Conservation (phyloP, 2,329 filamentous ascomycete species). For the Pseudocercospora eumusae region DNA sequence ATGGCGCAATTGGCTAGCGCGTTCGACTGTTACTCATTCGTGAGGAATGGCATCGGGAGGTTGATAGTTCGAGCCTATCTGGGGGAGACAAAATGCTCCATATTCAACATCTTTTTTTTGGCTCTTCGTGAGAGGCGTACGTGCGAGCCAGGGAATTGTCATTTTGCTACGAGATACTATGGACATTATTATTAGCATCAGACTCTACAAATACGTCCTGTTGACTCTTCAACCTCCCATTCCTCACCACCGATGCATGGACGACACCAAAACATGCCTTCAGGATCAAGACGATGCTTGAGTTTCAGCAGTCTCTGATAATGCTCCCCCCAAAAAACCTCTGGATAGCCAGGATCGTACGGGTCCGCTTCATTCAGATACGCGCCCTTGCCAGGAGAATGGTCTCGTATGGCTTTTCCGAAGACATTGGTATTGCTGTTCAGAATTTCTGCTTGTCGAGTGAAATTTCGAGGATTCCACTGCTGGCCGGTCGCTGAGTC, state of each 20-base stretch:
- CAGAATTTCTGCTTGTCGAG: neutral
- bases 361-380: neutral
- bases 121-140: neutral
- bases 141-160: neutral
- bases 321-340: neutral
- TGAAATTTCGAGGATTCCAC: neutral
- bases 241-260: neutral
- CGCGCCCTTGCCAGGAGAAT: neutral
- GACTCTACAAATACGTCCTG: neutral
- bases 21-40: slow-evolving; percentile 7
- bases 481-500: neutral
- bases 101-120: neutral
- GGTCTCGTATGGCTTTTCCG: neutral
- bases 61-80: slow-evolving; percentile 9
- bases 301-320: neutral
- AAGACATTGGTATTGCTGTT: neutral
- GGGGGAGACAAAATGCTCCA: neutral
- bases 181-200: neutral
- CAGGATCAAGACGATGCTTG: neutral
- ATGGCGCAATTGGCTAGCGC: slow-evolving; percentile 13
- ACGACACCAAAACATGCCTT: neutral
- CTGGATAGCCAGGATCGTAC: neutral
- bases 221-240: neutral
- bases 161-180: neutral
- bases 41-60: neutral